Base-by-base conservation (phyloP, 768 basidiomycete genomes). In the Hygrophorus pudorinus region DNA sequence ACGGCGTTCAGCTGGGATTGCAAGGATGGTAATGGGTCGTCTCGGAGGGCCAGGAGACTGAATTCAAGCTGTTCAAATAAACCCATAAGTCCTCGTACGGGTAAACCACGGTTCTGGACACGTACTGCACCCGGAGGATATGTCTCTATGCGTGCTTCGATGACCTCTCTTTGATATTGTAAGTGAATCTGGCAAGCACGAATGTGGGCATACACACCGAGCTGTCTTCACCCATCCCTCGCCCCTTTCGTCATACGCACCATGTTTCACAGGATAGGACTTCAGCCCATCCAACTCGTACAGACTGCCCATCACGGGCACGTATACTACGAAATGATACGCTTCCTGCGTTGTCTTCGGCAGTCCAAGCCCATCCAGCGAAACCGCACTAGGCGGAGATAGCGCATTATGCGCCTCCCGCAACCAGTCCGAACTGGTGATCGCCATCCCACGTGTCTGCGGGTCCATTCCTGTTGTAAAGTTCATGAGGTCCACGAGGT, bases 251-350 rank as follows among this genome's bases (percentile, higher is more conserved):
- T 76, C 68, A 49, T 75, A 83, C 27, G 65, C 54, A n/a, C 86
- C 88, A 59, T 99, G 96, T 47, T 72, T 76, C 13, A 97, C 76
- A 2, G 94, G 82, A 49, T 72, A 65, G 37, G 70, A 65, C 59
- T 91, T 88, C 51, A 99, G 65, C 9, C 94, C 94, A 56, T 98
- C 94, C 27, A 99, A 72, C 64, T 99, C 94, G 63, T 93, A 97
- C 35, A 99, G 64, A 17, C 74, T 72, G 14, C 87, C 94, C 62
- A 81, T 72, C 34, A 80, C 65, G 3, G 94, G 94, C 38, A 94
- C 66, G 60, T 97, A 99, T 9, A 94, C 84, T 33, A 98, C 81
- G 56, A 98, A 99, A 55, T 99, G 94, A 61, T 94, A 99, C 10
- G 93, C 93, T 54, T 98, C 96, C 56, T 76, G 74, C 42, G 65